phyloP scores from a whole-genome alignment of 345 rosid species.

The Kernera saxatilis region DNA sequence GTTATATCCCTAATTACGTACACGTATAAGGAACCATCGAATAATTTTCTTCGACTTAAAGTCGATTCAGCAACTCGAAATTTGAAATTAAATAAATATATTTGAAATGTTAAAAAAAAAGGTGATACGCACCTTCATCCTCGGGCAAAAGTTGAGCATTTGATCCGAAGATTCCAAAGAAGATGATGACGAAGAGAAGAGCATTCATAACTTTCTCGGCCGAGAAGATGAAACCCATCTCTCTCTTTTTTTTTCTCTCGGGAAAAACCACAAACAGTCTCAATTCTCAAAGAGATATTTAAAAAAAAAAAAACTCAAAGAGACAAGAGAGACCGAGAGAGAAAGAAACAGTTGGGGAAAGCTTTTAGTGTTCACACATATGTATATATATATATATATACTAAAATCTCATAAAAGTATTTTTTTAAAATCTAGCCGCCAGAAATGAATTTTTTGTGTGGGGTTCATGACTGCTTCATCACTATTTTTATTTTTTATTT shows the following conservation, averaged over 20 bases:
- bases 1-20: not conserved
- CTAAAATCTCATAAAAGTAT: not conserved
- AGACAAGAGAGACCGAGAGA: not conserved
- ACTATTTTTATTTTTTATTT: not conserved
- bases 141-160: slow-evolving; percentile 48
- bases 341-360: not conserved
- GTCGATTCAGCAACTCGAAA: not conserved
- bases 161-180: slow-evolving; percentile 30
- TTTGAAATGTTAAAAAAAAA: not conserved
- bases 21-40: not conserved
- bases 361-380: not conserved
- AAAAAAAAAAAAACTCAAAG: no score
- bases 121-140: slow-evolving; percentile 48
- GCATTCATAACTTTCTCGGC: slow-evolving; percentile 8
- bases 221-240: slow-evolving; percentile 33
- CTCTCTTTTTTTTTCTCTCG: not conserved
- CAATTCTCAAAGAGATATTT: not conserved
- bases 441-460: slow-evolving; percentile 5
- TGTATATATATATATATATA: not conserved
- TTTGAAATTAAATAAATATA: not conserved
- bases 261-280: not conserved
- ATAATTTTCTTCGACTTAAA: not conserved
- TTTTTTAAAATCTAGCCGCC: slow-evolving; percentile 5
- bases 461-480: slow-evolving; percentile 1
- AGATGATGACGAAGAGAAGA: slow-evolving; percentile 31